phyloP scores from a whole-genome alignment of 352 stramenopile genomes.

The Phytopythium boreale region DNA sequence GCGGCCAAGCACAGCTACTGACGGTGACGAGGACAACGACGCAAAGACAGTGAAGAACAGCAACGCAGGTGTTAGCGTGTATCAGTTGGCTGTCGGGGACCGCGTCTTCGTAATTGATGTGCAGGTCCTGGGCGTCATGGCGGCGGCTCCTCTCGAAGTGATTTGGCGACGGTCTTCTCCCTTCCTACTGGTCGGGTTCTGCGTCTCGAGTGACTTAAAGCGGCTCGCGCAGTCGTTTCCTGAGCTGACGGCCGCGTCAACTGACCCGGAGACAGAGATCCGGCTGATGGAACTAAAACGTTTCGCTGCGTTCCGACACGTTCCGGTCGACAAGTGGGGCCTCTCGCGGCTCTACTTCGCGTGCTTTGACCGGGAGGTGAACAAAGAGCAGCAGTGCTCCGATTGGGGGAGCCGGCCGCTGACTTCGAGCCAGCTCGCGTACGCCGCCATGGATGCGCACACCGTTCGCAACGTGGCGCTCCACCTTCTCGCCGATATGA shows the following conservation, averaged over 20 bases:
- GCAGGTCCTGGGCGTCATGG: constrained; percentile 34
- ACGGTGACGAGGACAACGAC: constrained; percentile 10
- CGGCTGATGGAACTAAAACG: constrained; percentile 54
- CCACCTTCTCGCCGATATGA: constrained; percentile 45
- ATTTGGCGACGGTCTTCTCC: constrained; percentile 31
- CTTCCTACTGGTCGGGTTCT: constrained; percentile 54
- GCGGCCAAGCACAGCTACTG: background rate
- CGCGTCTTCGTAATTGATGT: constrained; percentile 59
- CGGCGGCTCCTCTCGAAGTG: constrained; percentile 29
- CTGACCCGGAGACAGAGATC: background rate
- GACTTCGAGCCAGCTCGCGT: constrained; percentile 36
- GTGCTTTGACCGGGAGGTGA: constrained; percentile 37
- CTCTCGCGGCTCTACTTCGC: constrained; percentile 39
- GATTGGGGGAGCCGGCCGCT: constrained; percentile 52
- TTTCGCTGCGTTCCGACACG: constrained; percentile 41
- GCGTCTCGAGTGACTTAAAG: constrained; percentile 47
- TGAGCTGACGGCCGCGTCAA: constrained; percentile 11
- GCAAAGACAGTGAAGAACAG: too few relatives aligned
- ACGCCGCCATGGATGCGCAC: constrained; percentile 56
- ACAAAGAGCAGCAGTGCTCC: constrained; percentile 66
- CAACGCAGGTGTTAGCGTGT: constrained; percentile 56
- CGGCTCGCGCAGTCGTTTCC: constrained; percentile 53
- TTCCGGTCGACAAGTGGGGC: constrained; percentile 48
- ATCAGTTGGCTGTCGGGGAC: constrained; percentile 42
- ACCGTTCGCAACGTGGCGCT: constrained; percentile 39